Base-by-base conservation (phyloP, 1,284 basidiomycete genomes). In the Mrakiaceae sp. region DNA sequence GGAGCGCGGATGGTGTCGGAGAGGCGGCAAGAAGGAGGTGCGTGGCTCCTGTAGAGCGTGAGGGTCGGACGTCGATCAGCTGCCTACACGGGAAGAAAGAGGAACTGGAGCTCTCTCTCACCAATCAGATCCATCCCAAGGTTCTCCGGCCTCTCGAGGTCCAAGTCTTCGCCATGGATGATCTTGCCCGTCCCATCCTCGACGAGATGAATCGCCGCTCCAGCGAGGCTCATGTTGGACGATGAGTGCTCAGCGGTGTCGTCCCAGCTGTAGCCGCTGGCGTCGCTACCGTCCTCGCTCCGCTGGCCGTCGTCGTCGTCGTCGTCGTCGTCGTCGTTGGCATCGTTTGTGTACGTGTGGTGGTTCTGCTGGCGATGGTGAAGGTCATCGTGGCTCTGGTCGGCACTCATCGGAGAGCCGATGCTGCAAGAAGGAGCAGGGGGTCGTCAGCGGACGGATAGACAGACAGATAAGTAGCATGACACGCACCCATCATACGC, bases 11-110 rank as follows among this genome's bases (percentile, higher is more conserved):
- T 12, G 89, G 87, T 2, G 87, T 87, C 54, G 79, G 81, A 5
- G 86, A 87, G 14, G 84, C 84, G 16, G 87, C 83, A 60, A 96
- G 82, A 56, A 95, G 80, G 60, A 96, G 81, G 79, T 96, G 92
- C 0, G 92, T 96, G 27, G 90, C 90, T 49, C 87, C 91, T 91
- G 73, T 49, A 58, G 66, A 48, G 42, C 14, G 8, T 5, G 3
- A 14, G 42, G 10, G 47, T 11, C 10, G 8, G 39, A 4, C 11
- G 40, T 46, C 7, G 16, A 16, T 46, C 49, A 27, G 39, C 10
- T 11, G n/a, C 40, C 3, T 9, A 3, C 1, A 12, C 12, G 16
- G 27, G 5, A 27, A 51, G 6, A 5, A 2, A n/a, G 47, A 5
- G n/a, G 5, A 16, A 51, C 16, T 10, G 5, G 52, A 4, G 54